phyloP scores from a whole-genome alignment of 768 basidiomycete species.

The Trametes villosa region DNA sequence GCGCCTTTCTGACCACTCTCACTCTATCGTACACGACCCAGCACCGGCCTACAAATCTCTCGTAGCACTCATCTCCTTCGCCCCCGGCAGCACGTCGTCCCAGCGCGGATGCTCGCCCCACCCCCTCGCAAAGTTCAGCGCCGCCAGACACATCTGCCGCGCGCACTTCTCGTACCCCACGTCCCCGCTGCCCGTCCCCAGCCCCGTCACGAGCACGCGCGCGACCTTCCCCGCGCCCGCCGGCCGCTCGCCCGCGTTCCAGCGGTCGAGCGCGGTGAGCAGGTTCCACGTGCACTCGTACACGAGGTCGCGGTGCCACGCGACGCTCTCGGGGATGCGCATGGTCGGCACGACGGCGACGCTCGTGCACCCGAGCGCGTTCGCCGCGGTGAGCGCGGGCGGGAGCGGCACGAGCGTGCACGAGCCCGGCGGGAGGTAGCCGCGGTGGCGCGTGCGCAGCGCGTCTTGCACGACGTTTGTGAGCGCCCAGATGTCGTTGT shows the following conservation, averaged over 20 bases:
- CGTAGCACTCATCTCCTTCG: constrained; percentile 16
- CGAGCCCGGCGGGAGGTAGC: constrained; percentile 23
- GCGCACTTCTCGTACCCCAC: constrained; percentile 18
- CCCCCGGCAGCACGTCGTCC: constrained; percentile 16
- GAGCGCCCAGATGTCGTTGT: constrained; percentile 20
- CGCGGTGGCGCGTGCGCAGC: constrained; percentile 16
- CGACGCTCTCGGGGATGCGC: constrained; percentile 24
- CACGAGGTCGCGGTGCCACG: constrained; percentile 25
- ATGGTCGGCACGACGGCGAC: constrained; percentile 28
- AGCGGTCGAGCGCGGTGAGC: constrained; percentile 21
- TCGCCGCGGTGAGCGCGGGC: constrained; percentile 18
- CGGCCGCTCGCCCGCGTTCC: constrained; percentile 18
- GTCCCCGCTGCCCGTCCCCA: constrained; percentile 18
- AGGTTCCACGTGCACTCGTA: constrained; percentile 28
- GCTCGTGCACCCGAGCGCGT: constrained; percentile 18
- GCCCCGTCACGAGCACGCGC: constrained; percentile 26
- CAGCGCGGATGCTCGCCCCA: constrained; percentile 23
- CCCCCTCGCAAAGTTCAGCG: constrained; percentile 20
- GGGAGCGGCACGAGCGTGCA: constrained; percentile 27
- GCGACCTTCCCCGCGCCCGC: constrained; percentile 9
- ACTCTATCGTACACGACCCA: too few species aligned
- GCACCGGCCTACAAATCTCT: background rate
- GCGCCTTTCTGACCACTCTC: too few species aligned
- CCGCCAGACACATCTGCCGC: constrained; percentile 26
- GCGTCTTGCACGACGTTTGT: constrained; percentile 23